Evolutionary conservation across 108 stramenopile genomes (phyloP), one percentile per base, ranked within the genome.

Genomic region (Pelagomonas calceolata): DNA sequence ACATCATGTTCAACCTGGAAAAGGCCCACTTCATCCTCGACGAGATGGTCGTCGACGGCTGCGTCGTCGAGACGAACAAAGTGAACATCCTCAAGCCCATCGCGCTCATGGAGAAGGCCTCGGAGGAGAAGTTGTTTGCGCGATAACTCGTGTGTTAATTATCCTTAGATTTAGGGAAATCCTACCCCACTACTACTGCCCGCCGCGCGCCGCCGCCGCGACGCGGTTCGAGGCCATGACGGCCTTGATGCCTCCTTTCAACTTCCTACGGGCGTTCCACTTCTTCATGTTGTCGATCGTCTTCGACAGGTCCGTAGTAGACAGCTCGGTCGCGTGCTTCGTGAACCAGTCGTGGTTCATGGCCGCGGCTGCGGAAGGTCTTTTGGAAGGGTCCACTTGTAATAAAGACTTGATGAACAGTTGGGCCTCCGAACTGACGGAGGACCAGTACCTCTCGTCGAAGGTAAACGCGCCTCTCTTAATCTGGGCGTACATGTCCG

Each of bases 1-100:
- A 97, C 79, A 94, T 97, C 69, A 97, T 97, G 93, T 97, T 94
- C 79, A 92, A 94, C 73, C 68, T 97, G 70, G 93, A 97, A 77
- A 88, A 94, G 74, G 94, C 94, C 3, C 93, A 97, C 75, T 97
- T 95, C 77, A 78, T 97, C 37, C 79, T 97, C 76, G 91, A 92
- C 79, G 92, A 95, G 80, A 95, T 95, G 94, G 92, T 95, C 15
- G 87, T 89, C 86, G 93, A 95, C 83, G 94, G 94, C 0, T 86
- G 85, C 68, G 82, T 95, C 70, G 91, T 92, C 29, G 94, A 95
- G 66, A 93, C 92, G 16, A 93, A 91, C 75, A 93, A 92, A 74
- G 80, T 81, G 30, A 95, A 95, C 72, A 80, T 93, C 43, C 75
- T 95, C 70, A 79, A 89, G 73, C 90, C 90, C 12, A 80, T 95